Conservation (phyloP, 2,329 filamentous ascomycete species). For the Scytalidium lignicola region DNA sequence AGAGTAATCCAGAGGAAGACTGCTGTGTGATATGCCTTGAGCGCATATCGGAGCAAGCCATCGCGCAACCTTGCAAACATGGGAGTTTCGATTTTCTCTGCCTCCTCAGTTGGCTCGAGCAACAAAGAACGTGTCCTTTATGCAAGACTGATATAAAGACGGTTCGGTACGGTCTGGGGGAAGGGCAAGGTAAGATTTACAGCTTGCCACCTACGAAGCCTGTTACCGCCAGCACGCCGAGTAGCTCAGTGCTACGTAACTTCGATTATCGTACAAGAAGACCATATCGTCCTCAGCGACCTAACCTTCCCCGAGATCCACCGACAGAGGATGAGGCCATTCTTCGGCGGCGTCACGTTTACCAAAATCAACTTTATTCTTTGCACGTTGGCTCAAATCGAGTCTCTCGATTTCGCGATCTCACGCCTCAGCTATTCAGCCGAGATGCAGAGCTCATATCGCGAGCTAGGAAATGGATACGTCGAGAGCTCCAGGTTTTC, state of each 20-base stretch:
- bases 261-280: conserved; percentile 12
- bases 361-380: conserved; percentile 67
- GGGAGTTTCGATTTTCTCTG: conserved; percentile 80
- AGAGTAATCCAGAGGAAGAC: conserved; percentile 30
- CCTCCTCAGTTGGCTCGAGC: conserved; percentile 74
- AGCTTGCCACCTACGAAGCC: conserved; percentile 34
- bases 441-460: conserved; percentile 63
- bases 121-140: conserved; percentile 69
- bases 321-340: conserved; percentile 22
- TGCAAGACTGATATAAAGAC: conserved; percentile 57
- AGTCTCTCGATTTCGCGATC: conserved; percentile 68
- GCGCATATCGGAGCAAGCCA: conserved; percentile 63
- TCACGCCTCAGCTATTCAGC: conserved; percentile 63
- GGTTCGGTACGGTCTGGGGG: conserved; percentile 61
- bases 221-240: conserved; percentile 2
- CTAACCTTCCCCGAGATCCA: conserved; percentile 2
- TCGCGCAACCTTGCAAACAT: conserved; percentile 74
- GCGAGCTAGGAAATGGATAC: conserved; percentile 74
- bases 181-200: conserved; percentile 53
- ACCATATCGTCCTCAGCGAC: conserved; percentile 10
- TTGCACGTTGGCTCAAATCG: conserved; percentile 79
- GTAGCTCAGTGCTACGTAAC: conserved; percentile 3
- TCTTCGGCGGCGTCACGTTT: conserved; percentile 63
- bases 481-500: conserved; percentile 81
- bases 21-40: conserved; percentile 89